Evolutionary conservation across 495 filamentous ascomycete genomes (phyloP).

Genomic region (Neurospora sp.): DNA sequence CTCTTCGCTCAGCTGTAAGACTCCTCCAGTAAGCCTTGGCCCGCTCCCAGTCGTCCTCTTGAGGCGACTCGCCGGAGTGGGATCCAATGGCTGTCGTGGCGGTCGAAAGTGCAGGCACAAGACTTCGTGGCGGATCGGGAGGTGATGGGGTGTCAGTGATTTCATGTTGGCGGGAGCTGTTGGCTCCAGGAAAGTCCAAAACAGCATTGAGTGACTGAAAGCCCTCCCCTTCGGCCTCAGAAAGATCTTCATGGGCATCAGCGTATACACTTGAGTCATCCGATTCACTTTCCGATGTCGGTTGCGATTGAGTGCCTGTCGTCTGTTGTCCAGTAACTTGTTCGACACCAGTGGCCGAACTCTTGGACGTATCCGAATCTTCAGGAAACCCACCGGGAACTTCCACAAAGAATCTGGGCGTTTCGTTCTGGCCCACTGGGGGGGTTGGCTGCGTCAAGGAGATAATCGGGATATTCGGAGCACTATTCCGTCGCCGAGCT

Average conservation of each 20-base stretch:
- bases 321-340: neutral
- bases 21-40: conserved; percentile 56
- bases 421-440: conserved; percentile 4
- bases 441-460: conserved; percentile 29
- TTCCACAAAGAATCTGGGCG: conserved; percentile 19
- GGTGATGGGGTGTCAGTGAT: neutral
- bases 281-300: conserved; percentile 9
- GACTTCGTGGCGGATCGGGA: neutral
- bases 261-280: conserved; percentile 61
- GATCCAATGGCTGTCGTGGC: conserved; percentile 10
- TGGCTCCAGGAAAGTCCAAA: conserved; percentile 46
- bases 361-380: conserved; percentile 18
- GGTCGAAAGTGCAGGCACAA: conserved; percentile 3
- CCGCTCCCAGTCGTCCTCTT: conserved; percentile 46
- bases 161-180: neutral
- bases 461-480: conserved; percentile 22
- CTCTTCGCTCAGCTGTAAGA: conserved; percentile 46
- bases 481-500: conserved; percentile 7
- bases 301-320: neutral
- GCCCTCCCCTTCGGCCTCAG: conserved; percentile 57
- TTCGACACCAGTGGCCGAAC: neutral
- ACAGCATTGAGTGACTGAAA: conserved; percentile 82
- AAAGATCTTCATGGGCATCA: conserved; percentile 73
- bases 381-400: conserved; percentile 37
- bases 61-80: conserved; percentile 1